Base-by-base conservation (phyloP, 169 alveolate species). In the Plasmodium malariae region DNA sequence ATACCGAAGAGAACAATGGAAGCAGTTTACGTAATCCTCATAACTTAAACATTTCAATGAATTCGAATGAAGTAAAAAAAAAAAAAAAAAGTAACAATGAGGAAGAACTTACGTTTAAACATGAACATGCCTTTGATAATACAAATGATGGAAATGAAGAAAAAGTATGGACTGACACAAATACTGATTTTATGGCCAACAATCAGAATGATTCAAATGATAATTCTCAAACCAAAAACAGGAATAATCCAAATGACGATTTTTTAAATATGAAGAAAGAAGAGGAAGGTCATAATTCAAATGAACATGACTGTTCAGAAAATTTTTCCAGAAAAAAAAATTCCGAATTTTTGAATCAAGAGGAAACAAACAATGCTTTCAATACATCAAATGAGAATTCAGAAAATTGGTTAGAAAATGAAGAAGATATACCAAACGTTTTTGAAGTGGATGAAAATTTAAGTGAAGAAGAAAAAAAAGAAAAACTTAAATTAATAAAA, bases 381-480 rank as follows among this genome's bases (percentile, higher is more conserved):
- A 54, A 73, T 14, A 55, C n/a, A 28, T 40, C 74, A 51, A 74
- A 59, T 24, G 76, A 60, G 0, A 34, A 51, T 21, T 24, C 60
- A 21, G 65, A 34, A 37, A 51, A 80, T 49, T 51, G 69, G 80
- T 37, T 71, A 59, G 85, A 80, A 60, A 80, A 80, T 80, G 90
- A 80, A 6, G 90, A 80, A n/a, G 90, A 80, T 43, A 65, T 80
- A 34, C 90, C 90, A 14, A 80, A 80, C 24, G 55, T 80, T 49
- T 80, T 80, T 80, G 90, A 80, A 36, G 90, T 80, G 0, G 90
- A 80, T 65, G 90, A 80, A 68, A 80, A 80, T 67, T 80, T 80
- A 80, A 80, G 63, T 34, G 90, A 80, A 80, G 85, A 80, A 54
- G 90, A 80, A 26, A 80, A 80, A 67, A 49, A 63, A 45, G 90